Percentiles rank a stretch among this genome's conserved stretches.
Conservation (phyloP, 352 stramenopile genomes). For the Phytophthora colocasiae region DNA sequence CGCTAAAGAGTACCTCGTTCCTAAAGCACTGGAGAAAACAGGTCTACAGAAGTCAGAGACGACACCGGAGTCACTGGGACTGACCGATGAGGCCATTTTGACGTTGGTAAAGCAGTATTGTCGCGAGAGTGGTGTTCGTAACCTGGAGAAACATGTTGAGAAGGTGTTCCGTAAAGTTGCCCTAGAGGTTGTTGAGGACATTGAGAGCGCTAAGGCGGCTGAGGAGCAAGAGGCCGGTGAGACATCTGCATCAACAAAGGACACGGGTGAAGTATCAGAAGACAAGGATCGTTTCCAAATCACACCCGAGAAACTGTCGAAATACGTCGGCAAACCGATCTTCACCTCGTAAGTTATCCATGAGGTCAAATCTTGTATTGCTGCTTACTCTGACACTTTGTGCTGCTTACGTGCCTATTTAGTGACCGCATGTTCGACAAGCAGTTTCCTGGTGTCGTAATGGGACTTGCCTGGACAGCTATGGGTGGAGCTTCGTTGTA, state of each 20-base stretch:
- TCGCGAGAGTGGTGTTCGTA: slow-evolving; percentile 97
- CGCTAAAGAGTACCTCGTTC: slow-evolving; percentile 97
- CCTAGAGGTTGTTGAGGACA: slow-evolving; percentile 95
- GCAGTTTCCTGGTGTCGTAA: slow-evolving; percentile 95
- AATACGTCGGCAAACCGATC: slow-evolving; percentile 98
- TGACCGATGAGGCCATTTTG: slow-evolving; percentile 94
- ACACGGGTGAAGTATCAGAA: slow-evolving; percentile 19
- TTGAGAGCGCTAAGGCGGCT: slow-evolving; percentile 49
- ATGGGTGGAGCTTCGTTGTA: slow-evolving; percentile 99
- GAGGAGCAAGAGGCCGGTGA: slow-evolving; percentile 51
- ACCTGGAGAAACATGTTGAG: slow-evolving; percentile 98
- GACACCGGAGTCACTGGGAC: slow-evolving; percentile 86
- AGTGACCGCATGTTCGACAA: slow-evolving; percentile 97
- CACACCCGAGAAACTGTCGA: slow-evolving; percentile 93
- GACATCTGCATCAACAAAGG: slow-evolving; percentile 27
- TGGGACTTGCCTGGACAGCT: slow-evolving; percentile 98
- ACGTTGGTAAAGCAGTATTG: slow-evolving; percentile 94
- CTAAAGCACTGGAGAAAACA: slow-evolving; percentile 95
- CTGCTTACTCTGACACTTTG: slow-evolving; percentile 12
- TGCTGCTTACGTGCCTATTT: slow-evolving; percentile 7
- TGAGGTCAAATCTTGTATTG: not conserved
- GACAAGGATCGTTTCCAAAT: slow-evolving; percentile 90
- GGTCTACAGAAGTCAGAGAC: slow-evolving; percentile 76
- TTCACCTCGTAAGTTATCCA: slow-evolving; percentile 92
- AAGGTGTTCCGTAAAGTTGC: slow-evolving; percentile 99